Conservation (phyloP, 2,329 filamentous ascomycete genomes). For the Diaporthe citrichinensis region DNA sequence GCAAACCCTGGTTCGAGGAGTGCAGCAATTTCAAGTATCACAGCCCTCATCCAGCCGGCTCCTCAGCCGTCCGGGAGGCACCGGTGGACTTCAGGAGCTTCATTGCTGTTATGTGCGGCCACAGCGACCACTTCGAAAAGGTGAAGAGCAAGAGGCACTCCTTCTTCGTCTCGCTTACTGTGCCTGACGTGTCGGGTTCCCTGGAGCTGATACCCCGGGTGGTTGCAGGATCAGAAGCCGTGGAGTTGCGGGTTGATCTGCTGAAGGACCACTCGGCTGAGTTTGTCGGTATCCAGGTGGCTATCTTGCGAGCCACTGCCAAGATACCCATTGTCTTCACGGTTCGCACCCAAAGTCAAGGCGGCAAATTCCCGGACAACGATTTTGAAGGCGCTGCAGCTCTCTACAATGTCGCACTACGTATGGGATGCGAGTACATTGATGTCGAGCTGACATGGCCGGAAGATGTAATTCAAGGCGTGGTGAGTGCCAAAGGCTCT, state of each 20-base stretch:
- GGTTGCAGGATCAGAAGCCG: constrained; percentile 89
- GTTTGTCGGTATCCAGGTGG: constrained; percentile 85
- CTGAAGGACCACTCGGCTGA: constrained; percentile 82
- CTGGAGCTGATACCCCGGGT: constrained; percentile 77
- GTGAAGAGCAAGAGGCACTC: constrained; percentile 78
- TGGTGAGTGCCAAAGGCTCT: constrained; percentile 76
- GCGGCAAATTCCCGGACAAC: constrained; percentile 87
- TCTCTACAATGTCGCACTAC: constrained; percentile 84
- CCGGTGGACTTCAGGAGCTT: constrained; percentile 82
- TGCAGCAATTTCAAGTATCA: constrained; percentile 97
- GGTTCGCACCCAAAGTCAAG: constrained; percentile 86
- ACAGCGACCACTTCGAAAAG: constrained; percentile 67
- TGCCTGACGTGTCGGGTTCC: constrained; percentile 79
- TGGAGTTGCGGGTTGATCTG: constrained; percentile 94
- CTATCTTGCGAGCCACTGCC: constrained; percentile 80
- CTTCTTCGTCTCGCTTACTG: constrained; percentile 93
- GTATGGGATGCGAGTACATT: constrained; percentile 90
- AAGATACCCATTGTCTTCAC: constrained; percentile 92
- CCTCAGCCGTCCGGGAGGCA: constrained; percentile 56
- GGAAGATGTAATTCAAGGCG: constrained; percentile 77
- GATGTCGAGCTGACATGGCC: constrained; percentile 93
- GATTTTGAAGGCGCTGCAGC: constrained; percentile 78
- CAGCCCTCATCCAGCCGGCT: constrained; percentile 75
- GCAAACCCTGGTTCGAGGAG: constrained; percentile 90
- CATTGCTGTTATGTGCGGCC: constrained; percentile 77